A percentile compares a stretch with the other conserved stretches of the same genome.
These are phyloP conservation scores for Prunus mume DNA, from an alignment of 306 rosid genomes.

Conservation along the genomic window DNA sequence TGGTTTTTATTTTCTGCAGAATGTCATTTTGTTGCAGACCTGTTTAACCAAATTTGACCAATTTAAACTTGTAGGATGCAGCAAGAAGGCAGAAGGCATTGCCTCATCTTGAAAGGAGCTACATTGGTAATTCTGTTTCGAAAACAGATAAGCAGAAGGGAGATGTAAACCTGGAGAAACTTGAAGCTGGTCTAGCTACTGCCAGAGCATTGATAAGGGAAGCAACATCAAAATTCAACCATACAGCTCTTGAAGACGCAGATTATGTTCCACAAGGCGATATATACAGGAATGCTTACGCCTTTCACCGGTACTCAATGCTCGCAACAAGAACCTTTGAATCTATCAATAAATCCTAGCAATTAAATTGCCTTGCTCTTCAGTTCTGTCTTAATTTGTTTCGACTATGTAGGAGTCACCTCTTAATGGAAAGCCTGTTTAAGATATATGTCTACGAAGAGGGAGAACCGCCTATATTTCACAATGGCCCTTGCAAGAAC, in stretches of 20 bases:
- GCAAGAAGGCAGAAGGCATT: background rate
- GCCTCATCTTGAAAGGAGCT: background rate
- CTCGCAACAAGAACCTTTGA: background rate
- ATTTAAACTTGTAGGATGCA: background rate
- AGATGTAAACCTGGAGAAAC: conserved; percentile 36
- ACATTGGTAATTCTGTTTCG: background rate
- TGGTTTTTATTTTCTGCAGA: background rate
- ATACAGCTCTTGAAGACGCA: conserved; percentile 23
- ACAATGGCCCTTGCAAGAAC: conserved; percentile 60
- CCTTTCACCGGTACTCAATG: conserved; percentile 41
- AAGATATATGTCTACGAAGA: conserved; percentile 58
- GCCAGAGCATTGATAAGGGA: conserved; percentile 52
- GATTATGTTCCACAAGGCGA: conserved; percentile 45
- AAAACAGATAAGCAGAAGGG: background rate
- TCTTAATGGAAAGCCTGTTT: conserved; percentile 50
- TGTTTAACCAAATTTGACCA: background rate
- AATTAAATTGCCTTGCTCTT: background rate
- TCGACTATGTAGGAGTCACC: conserved; percentile 41
- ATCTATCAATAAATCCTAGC: background rate
- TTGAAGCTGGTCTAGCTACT: conserved; percentile 47
- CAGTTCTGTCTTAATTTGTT: background rate
- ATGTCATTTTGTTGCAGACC: background rate
- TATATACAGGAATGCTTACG: conserved; percentile 42
- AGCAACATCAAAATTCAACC: conserved; percentile 25
- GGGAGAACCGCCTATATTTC: conserved; percentile 65